These are phyloP conservation scores for Candida boleticola DNA, from an alignment of 805 yeast genomes.

Conservation along the genomic window DNA sequence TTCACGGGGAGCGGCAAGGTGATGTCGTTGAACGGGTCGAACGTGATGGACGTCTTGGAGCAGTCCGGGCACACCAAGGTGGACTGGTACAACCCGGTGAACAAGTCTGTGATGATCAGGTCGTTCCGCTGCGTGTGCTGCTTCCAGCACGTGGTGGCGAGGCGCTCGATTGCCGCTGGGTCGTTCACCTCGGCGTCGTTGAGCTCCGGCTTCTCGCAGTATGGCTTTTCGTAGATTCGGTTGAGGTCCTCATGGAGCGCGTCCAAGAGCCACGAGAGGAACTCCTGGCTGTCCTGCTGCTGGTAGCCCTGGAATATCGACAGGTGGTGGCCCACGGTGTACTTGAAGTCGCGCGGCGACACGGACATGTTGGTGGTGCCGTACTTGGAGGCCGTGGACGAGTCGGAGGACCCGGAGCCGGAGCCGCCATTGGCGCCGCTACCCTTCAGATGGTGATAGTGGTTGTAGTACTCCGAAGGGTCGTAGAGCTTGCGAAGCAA, in stretches of 20 bases:
- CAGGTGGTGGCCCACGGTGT: slow-evolving; percentile 74
- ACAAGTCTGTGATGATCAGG: slow-evolving; percentile 79
- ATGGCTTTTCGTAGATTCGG: slow-evolving; percentile 78
- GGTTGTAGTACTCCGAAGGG: slow-evolving; percentile 1
- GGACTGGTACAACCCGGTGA: slow-evolving; percentile 88
- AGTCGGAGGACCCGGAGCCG: neutral
- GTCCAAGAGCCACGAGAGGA: slow-evolving; percentile 81
- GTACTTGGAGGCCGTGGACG: neutral
- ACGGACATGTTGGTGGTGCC: slow-evolving; percentile 11
- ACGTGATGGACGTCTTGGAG: slow-evolving; percentile 74
- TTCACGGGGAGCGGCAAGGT: slow-evolving; percentile 85
- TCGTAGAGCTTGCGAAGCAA: slow-evolving; percentile 62
- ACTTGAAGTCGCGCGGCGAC: slow-evolving; percentile 76
- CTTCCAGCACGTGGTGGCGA: slow-evolving; percentile 79
- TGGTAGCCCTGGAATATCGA: slow-evolving; percentile 75
- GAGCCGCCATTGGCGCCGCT: slow-evolving; percentile 2
- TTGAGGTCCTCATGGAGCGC: slow-evolving; percentile 92
- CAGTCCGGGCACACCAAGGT: slow-evolving; percentile 88
- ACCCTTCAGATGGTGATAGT: slow-evolving; percentile 5
- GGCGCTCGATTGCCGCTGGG: slow-evolving; percentile 47
- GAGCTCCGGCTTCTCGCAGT: slow-evolving; percentile 83
- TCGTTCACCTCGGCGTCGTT: slow-evolving; percentile 59
- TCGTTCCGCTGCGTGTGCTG: slow-evolving; percentile 79
- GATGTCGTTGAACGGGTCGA: slow-evolving; percentile 90
- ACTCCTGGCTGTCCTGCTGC: slow-evolving; percentile 95